These are phyloP conservation scores for Malassezia restricta DNA, from an alignment of 1,284 basidiomycete genomes.

Conservation along the genomic window DNA sequence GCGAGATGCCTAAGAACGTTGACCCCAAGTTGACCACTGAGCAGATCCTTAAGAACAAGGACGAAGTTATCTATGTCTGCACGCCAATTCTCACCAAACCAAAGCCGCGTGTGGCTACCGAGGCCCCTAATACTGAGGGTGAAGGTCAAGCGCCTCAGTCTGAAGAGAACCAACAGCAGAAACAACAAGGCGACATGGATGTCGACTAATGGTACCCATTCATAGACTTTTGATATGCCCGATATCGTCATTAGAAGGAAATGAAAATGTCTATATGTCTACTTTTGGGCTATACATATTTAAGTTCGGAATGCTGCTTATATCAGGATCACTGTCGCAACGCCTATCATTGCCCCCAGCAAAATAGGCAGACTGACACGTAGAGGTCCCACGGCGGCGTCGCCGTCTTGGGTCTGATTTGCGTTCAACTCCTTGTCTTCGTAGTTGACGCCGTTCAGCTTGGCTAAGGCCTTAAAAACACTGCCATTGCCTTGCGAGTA, in stretches of 20 bases:
- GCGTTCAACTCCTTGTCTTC: not conserved
- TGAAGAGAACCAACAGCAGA: slow-evolving; percentile 2
- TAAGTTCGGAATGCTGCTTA: too few relatives aligned
- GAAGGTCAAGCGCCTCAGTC: not conserved
- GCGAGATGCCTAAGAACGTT: slow-evolving; percentile 43
- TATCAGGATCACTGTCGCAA: too few relatives aligned
- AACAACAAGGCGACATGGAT: slow-evolving; percentile 35
- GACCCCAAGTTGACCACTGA: slow-evolving; percentile 40
- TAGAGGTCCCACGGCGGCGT: too few relatives aligned
- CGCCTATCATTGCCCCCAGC: too few relatives aligned
- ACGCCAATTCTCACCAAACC: slow-evolving; percentile 39
- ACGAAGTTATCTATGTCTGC: slow-evolving; percentile 38
- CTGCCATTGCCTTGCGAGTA: slow-evolving; percentile 24
- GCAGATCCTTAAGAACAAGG: slow-evolving; percentile 42
- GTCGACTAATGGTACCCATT: slow-evolving; percentile 27
- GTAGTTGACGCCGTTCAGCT: slow-evolving; percentile 44
- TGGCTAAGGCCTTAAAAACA: slow-evolving; percentile 40
- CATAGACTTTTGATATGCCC: too few relatives aligned
- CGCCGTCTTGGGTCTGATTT: not conserved
- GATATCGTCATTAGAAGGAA: too few relatives aligned
- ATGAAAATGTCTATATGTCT: too few relatives aligned
- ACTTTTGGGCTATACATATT: too few relatives aligned
- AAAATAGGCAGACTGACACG: too few relatives aligned
- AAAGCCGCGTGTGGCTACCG: slow-evolving; percentile 29
- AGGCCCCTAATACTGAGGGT: slow-evolving; percentile 23